Conservation (phyloP, 306 rosid genomes). For the Begonia masoniana region DNA sequence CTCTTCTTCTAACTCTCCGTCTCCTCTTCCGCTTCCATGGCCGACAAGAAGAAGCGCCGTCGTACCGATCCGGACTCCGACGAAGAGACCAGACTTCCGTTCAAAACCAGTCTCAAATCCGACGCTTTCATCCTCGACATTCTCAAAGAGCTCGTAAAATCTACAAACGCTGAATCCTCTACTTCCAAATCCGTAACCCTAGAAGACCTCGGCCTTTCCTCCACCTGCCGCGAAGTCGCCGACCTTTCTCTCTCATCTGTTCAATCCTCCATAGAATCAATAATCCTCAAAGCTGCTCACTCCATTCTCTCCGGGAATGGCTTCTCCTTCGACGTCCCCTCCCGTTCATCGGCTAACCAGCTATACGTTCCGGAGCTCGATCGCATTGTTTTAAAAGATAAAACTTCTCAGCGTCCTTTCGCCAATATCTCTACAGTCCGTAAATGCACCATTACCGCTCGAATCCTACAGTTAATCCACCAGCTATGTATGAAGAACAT, state of each 20-base stretch:
- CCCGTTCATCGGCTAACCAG: constrained; percentile 83
- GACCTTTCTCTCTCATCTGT: constrained; percentile 65
- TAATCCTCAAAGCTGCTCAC: constrained; percentile 31
- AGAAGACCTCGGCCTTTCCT: constrained; percentile 53
- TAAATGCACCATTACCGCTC: constrained; percentile 54
- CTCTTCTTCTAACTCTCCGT: no score
- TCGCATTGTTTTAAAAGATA: constrained; percentile 71
- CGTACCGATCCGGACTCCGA: constrained; percentile 19
- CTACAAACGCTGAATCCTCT: constrained; percentile 12
- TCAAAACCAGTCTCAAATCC: constrained; percentile 26
- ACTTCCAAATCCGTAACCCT: constrained; percentile 56
- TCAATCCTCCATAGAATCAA: constrained; percentile 45
- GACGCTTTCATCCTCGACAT: constrained; percentile 23
- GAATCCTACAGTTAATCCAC: constrained; percentile 71
- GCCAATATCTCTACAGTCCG: constrained; percentile 72
- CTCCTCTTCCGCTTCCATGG: constrained; percentile 15
- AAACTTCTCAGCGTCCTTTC: constrained; percentile 55
- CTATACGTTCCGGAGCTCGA: constrained; percentile 77
- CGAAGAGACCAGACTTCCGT: constrained; percentile 27
- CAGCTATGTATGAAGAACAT: constrained; percentile 67
- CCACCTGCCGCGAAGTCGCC: constrained; percentile 63
- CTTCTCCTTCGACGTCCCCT: constrained; percentile 73
- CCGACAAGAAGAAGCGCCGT: constrained; percentile 45
- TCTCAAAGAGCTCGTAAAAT: constrained; percentile 21
- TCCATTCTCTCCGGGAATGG: constrained; percentile 70